Conservation (phyloP, 768 basidiomycete species). For the Phlebiopsis flavidoalba region DNA sequence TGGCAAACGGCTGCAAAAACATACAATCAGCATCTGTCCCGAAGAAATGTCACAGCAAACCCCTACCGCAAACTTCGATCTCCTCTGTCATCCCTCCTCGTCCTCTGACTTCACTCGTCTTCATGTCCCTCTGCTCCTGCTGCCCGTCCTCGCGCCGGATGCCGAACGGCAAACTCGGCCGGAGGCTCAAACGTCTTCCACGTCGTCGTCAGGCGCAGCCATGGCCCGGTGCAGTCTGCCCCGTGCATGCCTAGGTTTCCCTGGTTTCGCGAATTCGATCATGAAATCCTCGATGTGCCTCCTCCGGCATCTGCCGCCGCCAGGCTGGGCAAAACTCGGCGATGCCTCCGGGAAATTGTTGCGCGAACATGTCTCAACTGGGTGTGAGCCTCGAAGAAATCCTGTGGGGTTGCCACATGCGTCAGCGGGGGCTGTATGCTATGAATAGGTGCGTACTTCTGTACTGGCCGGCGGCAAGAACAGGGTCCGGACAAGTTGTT, state of each 20-base stretch:
- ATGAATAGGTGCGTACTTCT: constrained; percentile 31
- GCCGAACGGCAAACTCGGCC: constrained; percentile 22
- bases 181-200: constrained; percentile 31
- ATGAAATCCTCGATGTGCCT: constrained; percentile 59
- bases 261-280: constrained; percentile 36
- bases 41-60: neutral
- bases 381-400: constrained; percentile 53
- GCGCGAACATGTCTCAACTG: constrained; percentile 44
- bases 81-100: constrained; percentile 44
- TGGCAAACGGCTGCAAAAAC: constrained; percentile 50
- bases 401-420: constrained; percentile 27
- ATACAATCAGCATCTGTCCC: neutral
- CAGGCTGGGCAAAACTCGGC: constrained; percentile 56
- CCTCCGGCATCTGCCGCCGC: constrained; percentile 33
- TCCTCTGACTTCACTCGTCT: constrained; percentile 35
- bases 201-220: constrained; percentile 22
- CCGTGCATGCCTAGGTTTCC: constrained; percentile 36
- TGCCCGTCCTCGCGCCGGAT: constrained; percentile 37
- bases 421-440: neutral
- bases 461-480: constrained; percentile 52
- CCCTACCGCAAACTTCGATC: constrained; percentile 44
- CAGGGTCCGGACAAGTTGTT: constrained; percentile 51
- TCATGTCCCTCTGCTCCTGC: constrained; percentile 34
- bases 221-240: constrained; percentile 43
- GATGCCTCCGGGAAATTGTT: constrained; percentile 61